phyloP scores from a whole-genome alignment of 2,329 filamentous ascomycete species.

The Hymenoscyphus fraxineus region DNA sequence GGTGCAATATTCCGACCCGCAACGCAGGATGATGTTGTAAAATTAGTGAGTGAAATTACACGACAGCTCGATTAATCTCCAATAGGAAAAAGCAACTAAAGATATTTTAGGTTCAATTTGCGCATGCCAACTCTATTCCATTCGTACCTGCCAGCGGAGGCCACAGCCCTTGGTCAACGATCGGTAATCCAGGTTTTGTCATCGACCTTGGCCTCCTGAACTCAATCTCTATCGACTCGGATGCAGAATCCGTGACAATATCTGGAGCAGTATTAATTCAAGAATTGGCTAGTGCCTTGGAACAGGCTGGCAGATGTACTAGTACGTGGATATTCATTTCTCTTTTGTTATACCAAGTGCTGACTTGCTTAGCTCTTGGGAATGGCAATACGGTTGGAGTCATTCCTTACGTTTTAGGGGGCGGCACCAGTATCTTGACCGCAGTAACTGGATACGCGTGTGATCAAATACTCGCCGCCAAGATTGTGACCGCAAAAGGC shows the following conservation, averaged over 20 bases:
- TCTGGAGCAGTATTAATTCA: constrained; percentile 18
- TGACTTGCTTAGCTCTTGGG: constrained; percentile 25
- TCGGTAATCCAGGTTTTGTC: constrained; percentile 26
- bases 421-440: constrained; percentile 11
- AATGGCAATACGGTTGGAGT: constrained; percentile 34
- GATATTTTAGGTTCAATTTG: neutral
- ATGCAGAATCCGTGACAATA: constrained; percentile 16
- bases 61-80: neutral
- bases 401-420: constrained; percentile 26
- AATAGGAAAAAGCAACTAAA: neutral
- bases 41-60: constrained; percentile 5
- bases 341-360: neutral
- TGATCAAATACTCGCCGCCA: constrained; percentile 29
- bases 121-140: constrained; percentile 13
- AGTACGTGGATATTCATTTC: neutral
- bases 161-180: constrained; percentile 31
- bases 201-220: constrained; percentile 28
- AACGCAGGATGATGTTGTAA: constrained; percentile 8
- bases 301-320: constrained; percentile 9
- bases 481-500: constrained; percentile 30
- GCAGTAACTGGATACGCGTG: constrained; percentile 24
- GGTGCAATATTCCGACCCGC: constrained; percentile 11
- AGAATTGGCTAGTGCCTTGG: constrained; percentile 20
- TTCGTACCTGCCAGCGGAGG: constrained; percentile 30
- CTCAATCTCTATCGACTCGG: constrained; percentile 20